These are phyloP conservation scores for Chaetomiaceae sp. DNA, from an alignment of 2,329 filamentous ascomycete species.

Conservation along the genomic window DNA sequence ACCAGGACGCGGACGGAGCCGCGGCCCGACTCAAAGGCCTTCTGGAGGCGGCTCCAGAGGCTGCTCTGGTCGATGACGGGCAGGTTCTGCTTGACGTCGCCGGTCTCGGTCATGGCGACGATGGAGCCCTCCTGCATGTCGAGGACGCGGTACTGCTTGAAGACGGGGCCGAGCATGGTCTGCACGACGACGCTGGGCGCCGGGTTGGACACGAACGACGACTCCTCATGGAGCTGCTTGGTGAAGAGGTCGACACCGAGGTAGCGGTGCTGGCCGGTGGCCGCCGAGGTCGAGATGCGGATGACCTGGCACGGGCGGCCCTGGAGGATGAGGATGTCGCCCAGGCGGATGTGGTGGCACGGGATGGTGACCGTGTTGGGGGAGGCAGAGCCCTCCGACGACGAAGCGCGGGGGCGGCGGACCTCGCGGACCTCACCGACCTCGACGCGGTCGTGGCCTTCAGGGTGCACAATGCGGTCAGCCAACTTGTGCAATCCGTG, in stretches of 20 bases:
- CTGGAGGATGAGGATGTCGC: conserved; percentile 98
- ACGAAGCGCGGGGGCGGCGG: conserved; percentile 32
- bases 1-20: conserved; percentile 93
- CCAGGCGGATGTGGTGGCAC: conserved; percentile 98
- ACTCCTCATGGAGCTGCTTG: conserved; percentile 99
- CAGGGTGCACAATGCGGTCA: conserved; percentile 48
- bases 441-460: conserved; percentile 45
- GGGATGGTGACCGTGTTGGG: conserved; percentile 95
- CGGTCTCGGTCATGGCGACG: conserved; percentile 97
- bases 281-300: conserved; percentile 95
- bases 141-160: conserved; percentile 99
- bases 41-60: conserved; percentile 74
- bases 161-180: conserved; percentile 98
- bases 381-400: conserved; percentile 34
- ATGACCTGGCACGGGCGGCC: conserved; percentile 99
- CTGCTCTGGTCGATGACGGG: conserved; percentile 92
- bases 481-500: conserved; percentile 52
- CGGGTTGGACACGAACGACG: conserved; percentile 94
- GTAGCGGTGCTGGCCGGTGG: conserved; percentile 99
- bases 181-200: conserved; percentile 94
- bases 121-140: conserved; percentile 83
- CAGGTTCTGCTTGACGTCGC: conserved; percentile 95
- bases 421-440: conserved; percentile 47
- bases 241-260: conserved; percentile 99
- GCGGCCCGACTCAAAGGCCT: conserved; percentile 84